These are phyloP conservation scores for Rugosomyces carneus DNA, from an alignment of 1,284 basidiomycete species.

Conservation along the genomic window DNA sequence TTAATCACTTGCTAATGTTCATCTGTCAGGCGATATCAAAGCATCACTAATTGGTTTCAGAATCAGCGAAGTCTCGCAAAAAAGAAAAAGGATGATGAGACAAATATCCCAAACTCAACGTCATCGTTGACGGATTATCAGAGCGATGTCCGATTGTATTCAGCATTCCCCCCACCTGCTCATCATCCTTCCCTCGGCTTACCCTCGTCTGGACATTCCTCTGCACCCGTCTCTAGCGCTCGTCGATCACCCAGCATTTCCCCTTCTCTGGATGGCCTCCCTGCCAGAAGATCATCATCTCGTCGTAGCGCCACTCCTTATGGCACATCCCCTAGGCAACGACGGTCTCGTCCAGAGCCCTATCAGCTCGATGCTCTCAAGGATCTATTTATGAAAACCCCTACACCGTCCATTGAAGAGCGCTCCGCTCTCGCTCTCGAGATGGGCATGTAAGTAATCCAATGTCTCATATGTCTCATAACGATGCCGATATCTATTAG, in stretches of 20 bases:
- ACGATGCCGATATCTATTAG: conserved; percentile 29
- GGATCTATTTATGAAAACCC: conserved; percentile 56
- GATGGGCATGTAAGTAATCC: conserved; percentile 53
- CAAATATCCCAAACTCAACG: conserved; percentile 25
- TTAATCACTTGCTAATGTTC: background rate
- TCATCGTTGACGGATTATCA: conserved; percentile 22
- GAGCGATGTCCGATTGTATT: conserved; percentile 36
- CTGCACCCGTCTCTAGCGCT: conserved; percentile 22
- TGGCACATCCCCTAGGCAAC: conserved; percentile 37
- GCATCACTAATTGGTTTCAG: conserved; percentile 79
- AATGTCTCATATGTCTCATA: conserved; percentile 6
- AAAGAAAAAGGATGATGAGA: conserved; percentile 52
- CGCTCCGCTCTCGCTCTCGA: conserved; percentile 63
- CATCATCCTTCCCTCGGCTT: conserved; percentile 36
- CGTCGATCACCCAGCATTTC: conserved; percentile 31
- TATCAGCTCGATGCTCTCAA: conserved; percentile 70
- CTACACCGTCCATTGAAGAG: conserved; percentile 76
- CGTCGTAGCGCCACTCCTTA: conserved; percentile 45
- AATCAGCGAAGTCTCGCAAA: conserved; percentile 72
- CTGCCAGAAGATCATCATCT: conserved; percentile 32
- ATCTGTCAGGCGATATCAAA: conserved; percentile 58
- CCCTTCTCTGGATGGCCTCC: conserved; percentile 30
- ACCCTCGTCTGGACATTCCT: conserved; percentile 21
- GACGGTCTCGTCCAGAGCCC: conserved; percentile 71
- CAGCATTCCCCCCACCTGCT: conserved; percentile 42